These are phyloP conservation scores for Clavispora phyllophila DNA, from an alignment of 805 yeast species.

Conservation along the genomic window DNA sequence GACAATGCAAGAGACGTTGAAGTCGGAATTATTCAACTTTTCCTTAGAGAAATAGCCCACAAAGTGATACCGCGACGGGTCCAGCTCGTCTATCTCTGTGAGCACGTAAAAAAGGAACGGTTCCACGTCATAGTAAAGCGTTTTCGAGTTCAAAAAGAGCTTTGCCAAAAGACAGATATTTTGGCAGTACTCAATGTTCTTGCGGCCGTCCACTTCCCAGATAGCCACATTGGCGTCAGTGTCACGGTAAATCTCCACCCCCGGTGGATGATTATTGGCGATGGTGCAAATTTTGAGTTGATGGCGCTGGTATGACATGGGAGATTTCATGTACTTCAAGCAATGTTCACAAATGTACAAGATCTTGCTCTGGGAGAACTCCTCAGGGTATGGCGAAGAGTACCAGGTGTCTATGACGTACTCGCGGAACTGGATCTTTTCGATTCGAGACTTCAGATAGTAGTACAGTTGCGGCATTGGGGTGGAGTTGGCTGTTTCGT, in stretches of 20 bases:
- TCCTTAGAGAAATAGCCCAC: conserved; percentile 96
- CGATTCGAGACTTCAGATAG: conserved; percentile 39
- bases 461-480: conserved; percentile 15
- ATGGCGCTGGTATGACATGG: conserved; percentile 66
- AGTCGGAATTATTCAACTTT: conserved; percentile 65
- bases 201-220: conserved; percentile 72
- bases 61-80: conserved; percentile 54
- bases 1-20: conserved; percentile 85
- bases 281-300: conserved; percentile 58
- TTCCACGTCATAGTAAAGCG: conserved; percentile 91
- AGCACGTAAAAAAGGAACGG: conserved; percentile 88
- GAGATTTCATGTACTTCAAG: conserved; percentile 69
- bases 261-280: conserved; percentile 60
- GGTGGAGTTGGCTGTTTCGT: conserved; percentile 11
- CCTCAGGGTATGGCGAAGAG: conserved; percentile 89
- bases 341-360: conserved; percentile 82
- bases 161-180: conserved; percentile 87
- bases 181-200: conserved; percentile 77
- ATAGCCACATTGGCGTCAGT: conserved; percentile 23
- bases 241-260: conserved; percentile 39
- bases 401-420: conserved; percentile 88
- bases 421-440: conserved; percentile 64
- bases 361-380: conserved; percentile 56
- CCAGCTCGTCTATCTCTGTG: conserved; percentile 54
- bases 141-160: conserved; percentile 82